Evolutionary conservation across 2,329 filamentous ascomycete genomes (phyloP), one percentile per base, ranked within the genome.

Genomic region (Stagonosporopsis rhizophila): DNA sequence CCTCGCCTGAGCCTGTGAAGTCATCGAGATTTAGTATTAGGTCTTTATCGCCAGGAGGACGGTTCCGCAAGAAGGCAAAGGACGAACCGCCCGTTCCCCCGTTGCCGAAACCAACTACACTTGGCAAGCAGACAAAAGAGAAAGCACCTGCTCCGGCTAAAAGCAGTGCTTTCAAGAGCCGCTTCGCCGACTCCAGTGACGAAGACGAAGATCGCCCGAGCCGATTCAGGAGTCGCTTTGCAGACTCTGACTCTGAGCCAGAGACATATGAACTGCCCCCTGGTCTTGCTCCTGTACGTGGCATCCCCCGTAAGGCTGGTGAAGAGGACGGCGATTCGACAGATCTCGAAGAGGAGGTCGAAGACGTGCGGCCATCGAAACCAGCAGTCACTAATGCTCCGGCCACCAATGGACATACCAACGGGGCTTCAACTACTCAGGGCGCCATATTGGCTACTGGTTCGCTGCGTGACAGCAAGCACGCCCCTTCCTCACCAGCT

Each of bases 181-280:
- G 89, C 1, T 89, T 92, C 65, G 85, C 80, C 1, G 88, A 91
- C 66, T 91, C 89, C 1, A 91, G 89, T 67, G 89, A 91, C 40
- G 78, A 80, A 28, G 79, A 80, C 2, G 72, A 70, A 6, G 68
- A 69, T 11, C 58, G 67, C 11, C 65, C 73, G 17, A 65, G 61
- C 5, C 66, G 63, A 12, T 82, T 81, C 67, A 72, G 75, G 48
- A 81, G 79, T 57, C 77, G 81, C 5, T 82, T 82, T 55, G 79
- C 74, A 1, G 80, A 82, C 56, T 82, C 80, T 42, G 79, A 81
- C 25, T 76, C 78, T 52, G 88, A 90, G 37, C 75, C 78, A 46
- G 87, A 89, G 42, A 80, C 80, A 14, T 71, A 79, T 57, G 64
- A 67, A 56, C 72, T 71, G 27, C 70, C 69, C 25, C 76, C 73